Evolutionary conservation across 768 basidiomycete species (phyloP), one percentile per base, ranked within the genome.

Genomic region (Holtermanniella nyarrowii): DNA sequence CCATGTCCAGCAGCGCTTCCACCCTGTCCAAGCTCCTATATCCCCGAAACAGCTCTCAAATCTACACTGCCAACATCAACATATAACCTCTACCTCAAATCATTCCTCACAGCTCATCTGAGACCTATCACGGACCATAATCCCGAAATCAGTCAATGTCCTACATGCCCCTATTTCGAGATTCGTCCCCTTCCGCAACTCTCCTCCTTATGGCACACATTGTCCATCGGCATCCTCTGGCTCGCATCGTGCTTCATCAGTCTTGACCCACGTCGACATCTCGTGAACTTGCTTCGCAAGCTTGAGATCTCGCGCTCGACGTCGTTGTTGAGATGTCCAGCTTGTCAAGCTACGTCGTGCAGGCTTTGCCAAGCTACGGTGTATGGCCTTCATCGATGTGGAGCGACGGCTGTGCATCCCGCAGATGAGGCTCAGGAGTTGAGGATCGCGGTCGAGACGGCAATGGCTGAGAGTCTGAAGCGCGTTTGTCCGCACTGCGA

Each of bases 401-500:
- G 31, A 7, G 31, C 7, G 10, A 16, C 16, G 10, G 7, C 10
- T 16, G 31, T 7, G 7, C n/a, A n/a, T n/a, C 7, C 31, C 10
- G 10, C 7, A 7, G 31, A 37, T 37, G 31, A 37, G 31, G 10
- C 7, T 16, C 31, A 57, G 26, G 37, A 21, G 16, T 26, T 53
- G 18, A 16, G 55, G 24, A 41, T 56, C 20, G 40, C 22, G 16
- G 46, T 58, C 12, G 57, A 55, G 39, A 26, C 22, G 14, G 46
- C 46, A 18, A 46, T 51, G 42, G 50, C 46, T 7, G 55, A 58
- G 18, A 54, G 55, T 4, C 46, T 58, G 18, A 58, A 58, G 39
- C 49, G 57, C 12, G 51, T 46, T 49, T 58, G 57, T 42, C 57
- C 57, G 16, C 31, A 56, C 26, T 58, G 57, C 37, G 31, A 42